Evolutionary conservation across 2,329 filamentous ascomycete species (phyloP).

Genomic region (Beauveria caledonica): DNA sequence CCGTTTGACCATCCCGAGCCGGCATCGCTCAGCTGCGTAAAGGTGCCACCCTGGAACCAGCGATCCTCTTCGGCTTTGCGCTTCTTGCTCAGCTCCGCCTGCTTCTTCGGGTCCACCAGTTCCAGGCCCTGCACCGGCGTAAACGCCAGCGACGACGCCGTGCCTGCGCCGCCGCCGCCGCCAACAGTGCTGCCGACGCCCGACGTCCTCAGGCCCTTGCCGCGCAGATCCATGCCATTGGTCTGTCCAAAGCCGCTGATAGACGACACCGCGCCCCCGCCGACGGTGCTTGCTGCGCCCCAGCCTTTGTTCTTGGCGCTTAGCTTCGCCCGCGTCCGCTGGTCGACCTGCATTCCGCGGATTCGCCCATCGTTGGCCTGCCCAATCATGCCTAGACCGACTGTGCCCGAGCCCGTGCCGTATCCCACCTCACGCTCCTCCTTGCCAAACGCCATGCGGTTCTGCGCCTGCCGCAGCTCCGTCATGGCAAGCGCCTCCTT

Average conservation of each 20-base stretch:
- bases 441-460: slow-evolving; percentile 90
- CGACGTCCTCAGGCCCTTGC: slow-evolving; percentile 69
- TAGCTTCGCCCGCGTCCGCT: slow-evolving; percentile 85
- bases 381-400: slow-evolving; percentile 92
- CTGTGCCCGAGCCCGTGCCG: slow-evolving; percentile 74
- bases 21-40: slow-evolving; percentile 63
- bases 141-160: slow-evolving; percentile 81
- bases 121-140: slow-evolving; percentile 92
- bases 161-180: slow-evolving; percentile 46
- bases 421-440: slow-evolving; percentile 93
- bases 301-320: slow-evolving; percentile 94
- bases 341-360: slow-evolving; percentile 80
- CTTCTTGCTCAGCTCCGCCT: slow-evolving; percentile 82
- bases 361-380: slow-evolving; percentile 82
- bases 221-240: slow-evolving; percentile 60
- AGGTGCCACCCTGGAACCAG: slow-evolving; percentile 96
- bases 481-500: slow-evolving; percentile 98
- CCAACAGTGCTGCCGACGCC: slow-evolving; percentile 68
- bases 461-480: slow-evolving; percentile 90
- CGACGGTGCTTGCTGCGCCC: slow-evolving; percentile 62
- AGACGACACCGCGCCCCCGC: slow-evolving; percentile 68
- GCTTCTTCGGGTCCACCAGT: slow-evolving; percentile 85
- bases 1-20: slow-evolving; percentile 31
- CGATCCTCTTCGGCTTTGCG: slow-evolving; percentile 88
- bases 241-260: slow-evolving; percentile 68